Base-by-base conservation (phyloP, 2,329 filamentous ascomycete genomes). In the Neoscytalidium dimidiatum region DNA sequence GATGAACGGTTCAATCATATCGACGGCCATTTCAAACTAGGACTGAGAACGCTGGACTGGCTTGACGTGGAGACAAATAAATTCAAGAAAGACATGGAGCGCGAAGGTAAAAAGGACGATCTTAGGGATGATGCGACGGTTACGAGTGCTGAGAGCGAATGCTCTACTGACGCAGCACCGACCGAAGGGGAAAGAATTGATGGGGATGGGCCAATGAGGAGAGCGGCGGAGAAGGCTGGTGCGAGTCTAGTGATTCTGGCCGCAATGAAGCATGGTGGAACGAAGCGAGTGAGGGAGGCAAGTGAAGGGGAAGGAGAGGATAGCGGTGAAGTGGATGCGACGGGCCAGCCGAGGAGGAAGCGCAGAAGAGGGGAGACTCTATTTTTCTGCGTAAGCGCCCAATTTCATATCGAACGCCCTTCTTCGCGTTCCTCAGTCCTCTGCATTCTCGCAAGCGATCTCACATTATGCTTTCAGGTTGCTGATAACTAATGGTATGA, bases 1-100 rank as follows among this genome's bases (percentile, higher is more conserved):
- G 85, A 85, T 7, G 83, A 86, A 68, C 77, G 88, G 2, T 87
- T 86, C 68, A 80, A 94, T 69, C 92, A 97, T 72, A 94, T 96
- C 68, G 92, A 93, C 66, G 75, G 85, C 17, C 90, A 92, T 71
- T 88, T 90, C 67, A 84, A 84, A 62, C 87, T 86, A 29, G 83
- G 85, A 2, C 74, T 78, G 6, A 81, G 72, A 69, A 89, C 90
- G 21, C 74, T 75, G 17, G 81, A 88, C 9, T 92, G 90, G 90
- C 44, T 80, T 0, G 80, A 78, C 64, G 67, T 77, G 2, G 77
- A 80, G 65, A 71, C 72, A 49, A 75, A 76, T 49, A 73, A 69
- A 60, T 68, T 62, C 5, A 81, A 81, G 66, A 72, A 70, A 13
- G 67, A 75, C 19, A 38, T 73, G 4, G 7, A 62, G 7, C 69